phyloP scores from a whole-genome alignment of 352 stramenopile species.

The Globisporangium apiculatum region DNA sequence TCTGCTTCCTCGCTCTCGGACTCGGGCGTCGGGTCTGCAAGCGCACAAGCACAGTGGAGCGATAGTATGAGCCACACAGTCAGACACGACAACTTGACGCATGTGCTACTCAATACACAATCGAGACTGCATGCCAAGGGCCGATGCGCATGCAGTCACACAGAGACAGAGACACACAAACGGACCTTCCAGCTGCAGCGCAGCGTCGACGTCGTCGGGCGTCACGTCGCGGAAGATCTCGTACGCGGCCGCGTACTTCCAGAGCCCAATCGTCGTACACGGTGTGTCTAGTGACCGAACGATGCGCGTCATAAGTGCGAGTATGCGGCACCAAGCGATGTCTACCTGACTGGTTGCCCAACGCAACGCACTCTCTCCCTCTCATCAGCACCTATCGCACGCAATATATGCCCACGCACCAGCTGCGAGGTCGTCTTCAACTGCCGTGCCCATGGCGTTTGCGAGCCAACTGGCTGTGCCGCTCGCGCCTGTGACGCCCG shows the following conservation, averaged over 20 bases:
- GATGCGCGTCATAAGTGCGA: not conserved
- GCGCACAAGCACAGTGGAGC: too few relatives aligned
- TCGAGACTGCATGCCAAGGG: too few relatives aligned
- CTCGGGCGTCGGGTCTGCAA: not conserved
- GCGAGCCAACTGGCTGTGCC: slow-evolving; percentile 19
- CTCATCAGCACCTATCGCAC: too few relatives aligned
- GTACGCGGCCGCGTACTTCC: slow-evolving; percentile 55
- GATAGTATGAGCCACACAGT: too few relatives aligned
- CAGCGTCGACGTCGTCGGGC: slow-evolving; percentile 48
- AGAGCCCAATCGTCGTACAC: slow-evolving; percentile 60
- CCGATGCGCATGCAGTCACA: too few relatives aligned
- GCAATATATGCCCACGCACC: slow-evolving; percentile 17
- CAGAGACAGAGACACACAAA: not conserved
- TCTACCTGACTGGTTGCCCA: too few relatives aligned
- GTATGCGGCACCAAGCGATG: not conserved
- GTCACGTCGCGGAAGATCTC: slow-evolving; percentile 58
- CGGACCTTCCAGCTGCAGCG: slow-evolving; percentile 50
- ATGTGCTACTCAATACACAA: not conserved
- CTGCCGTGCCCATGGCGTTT: slow-evolving; percentile 23
- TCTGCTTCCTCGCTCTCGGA: not conserved
- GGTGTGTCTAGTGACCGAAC: slow-evolving; percentile 30
- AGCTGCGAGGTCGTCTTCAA: slow-evolving; percentile 63
- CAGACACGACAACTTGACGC: not conserved
- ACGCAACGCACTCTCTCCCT: too few relatives aligned
- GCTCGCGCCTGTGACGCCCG: slow-evolving; percentile 1